Evolutionary conservation across 2,329 filamentous ascomycete species (phyloP), one percentile per base, ranked within the genome.

Genomic region (Sporothrix globosa): DNA sequence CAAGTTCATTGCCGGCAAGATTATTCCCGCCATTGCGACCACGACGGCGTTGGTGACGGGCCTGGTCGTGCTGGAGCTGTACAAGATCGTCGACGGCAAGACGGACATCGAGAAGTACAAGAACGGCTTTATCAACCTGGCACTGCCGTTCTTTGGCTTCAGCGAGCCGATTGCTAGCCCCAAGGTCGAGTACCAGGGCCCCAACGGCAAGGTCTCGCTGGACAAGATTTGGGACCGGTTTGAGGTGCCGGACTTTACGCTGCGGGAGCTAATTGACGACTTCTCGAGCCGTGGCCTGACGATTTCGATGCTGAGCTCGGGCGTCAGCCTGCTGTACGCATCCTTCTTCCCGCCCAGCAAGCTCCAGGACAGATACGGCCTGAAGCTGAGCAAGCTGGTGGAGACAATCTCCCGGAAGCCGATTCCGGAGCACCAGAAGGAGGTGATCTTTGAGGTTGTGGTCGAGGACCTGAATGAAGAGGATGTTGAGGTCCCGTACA

Each of bases 1-100:
- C 73, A 99, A 99, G 85, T 98, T 99, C 81, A 99, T 99, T 79
- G 96, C 96, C 44, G 96, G 96, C 80, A 99, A 99, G 87, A 99
- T 99, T 76, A 99, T 99, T 75, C 96, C 96, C 27, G 96, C 96
- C 60, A 99, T 99, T 80, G 96, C 96, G 58, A 99, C 96, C 3
- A 98, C 96, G 0, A 99, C 96, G 2, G 95, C 96, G 3, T 85
- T 99, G 71, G 95, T 98, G 14, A 99, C 96, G 2, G 96, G 96
- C 71, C 86, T 99, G 60, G 93, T 99, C 68, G 87, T 96, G 19
- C 83, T 99, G 60, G 96, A 99, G 83, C 83, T 98, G 63, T 97
- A 92, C 90, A 99, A 99, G 88, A 88, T 99, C 73, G 85, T 99
- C 60, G 96, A 98, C 77, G 95, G 93, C 78, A 97, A 99, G 85